phyloP scores from a whole-genome alignment of 208 protist species.

The Polymyxa betae region DNA sequence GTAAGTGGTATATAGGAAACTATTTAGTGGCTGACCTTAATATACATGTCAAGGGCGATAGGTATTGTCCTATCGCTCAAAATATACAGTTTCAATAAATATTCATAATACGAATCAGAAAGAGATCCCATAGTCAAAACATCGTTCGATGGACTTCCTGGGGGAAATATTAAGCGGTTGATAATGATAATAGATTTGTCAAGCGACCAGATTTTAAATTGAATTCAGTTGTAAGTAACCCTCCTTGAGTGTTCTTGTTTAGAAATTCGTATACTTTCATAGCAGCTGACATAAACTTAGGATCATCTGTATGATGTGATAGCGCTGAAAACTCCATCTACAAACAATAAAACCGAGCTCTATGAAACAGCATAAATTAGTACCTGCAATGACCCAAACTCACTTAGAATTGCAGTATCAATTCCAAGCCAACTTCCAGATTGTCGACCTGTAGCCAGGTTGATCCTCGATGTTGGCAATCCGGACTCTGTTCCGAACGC shows the following conservation, averaged over 20 bases:
- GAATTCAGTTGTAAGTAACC: not conserved
- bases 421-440: constrained; percentile 60
- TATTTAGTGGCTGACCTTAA: no score
- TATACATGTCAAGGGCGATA: constrained; percentile 1
- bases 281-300: not conserved
- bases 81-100: constrained; percentile 73
- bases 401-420: constrained; percentile 72
- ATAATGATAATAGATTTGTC: not conserved
- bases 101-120: constrained; percentile 77
- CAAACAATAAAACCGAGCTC: no score
- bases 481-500: constrained; percentile 65
- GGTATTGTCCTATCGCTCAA: not conserved
- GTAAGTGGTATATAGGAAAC: not conserved
- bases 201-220: not conserved
- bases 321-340: constrained; percentile 74
- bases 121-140: constrained; percentile 70
- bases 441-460: not conserved
- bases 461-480: constrained; percentile 66
- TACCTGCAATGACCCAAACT: constrained; percentile 77
- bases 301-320: constrained; percentile 8
- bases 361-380: no score
- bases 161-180: not conserved
- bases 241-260: not conserved
- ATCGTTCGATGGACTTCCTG: not conserved
- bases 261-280: constrained; percentile 7